Conservation (phyloP, 1,139 yeast genomes). For the Pichia sp. region DNA sequence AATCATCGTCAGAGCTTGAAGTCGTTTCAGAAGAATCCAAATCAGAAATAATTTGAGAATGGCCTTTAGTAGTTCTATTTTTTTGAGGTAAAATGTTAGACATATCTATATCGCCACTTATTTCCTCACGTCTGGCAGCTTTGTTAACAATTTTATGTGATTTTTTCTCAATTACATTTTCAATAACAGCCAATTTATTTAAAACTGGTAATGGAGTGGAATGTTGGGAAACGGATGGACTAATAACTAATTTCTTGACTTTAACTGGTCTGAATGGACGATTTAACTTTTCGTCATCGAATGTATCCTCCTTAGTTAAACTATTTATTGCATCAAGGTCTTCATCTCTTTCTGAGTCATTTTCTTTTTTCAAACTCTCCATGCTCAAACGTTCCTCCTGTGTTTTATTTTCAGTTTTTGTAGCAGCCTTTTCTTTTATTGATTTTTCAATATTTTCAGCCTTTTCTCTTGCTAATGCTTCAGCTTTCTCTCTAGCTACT, state of each 20-base stretch:
- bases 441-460: not conserved
- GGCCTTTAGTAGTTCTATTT: not conserved
- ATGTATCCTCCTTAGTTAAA: slow-evolving; percentile 12
- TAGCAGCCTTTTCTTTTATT: slow-evolving; percentile 1
- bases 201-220: not conserved
- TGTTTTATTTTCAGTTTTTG: not conserved
- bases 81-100: slow-evolving; percentile 16
- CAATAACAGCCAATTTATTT: not conserved
- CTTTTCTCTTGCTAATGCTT: slow-evolving; percentile 10
- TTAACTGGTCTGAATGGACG: slow-evolving; percentile 9
- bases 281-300: slow-evolving; percentile 7
- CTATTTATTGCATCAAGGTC: slow-evolving; percentile 6
- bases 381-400: not conserved
- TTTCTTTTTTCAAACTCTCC: not conserved
- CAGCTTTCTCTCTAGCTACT: not conserved
- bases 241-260: slow-evolving; percentile 6
- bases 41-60: not conserved
- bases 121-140: slow-evolving; percentile 15
- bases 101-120: slow-evolving; percentile 16
- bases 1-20: not conserved
- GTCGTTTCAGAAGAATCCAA: not conserved
- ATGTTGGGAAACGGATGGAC: not conserved
- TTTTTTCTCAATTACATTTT: not conserved
- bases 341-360: slow-evolving; percentile 5
- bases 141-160: not conserved